phyloP scores from a whole-genome alignment of 331 rosid species.

The Phaseolus coccineus region DNA sequence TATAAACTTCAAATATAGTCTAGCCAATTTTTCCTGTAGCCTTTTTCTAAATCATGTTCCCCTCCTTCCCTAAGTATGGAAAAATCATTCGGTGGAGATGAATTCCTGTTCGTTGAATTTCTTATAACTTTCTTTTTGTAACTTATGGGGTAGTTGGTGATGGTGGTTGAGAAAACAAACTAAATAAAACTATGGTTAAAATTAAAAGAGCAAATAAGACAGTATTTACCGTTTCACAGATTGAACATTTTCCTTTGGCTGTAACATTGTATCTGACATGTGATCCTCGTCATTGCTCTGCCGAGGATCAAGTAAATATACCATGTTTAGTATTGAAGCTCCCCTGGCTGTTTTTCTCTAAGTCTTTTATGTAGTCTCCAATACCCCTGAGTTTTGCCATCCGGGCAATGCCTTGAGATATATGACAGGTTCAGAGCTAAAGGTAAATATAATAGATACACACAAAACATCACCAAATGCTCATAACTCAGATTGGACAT shows the following conservation, averaged over 20 bases:
- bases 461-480: slow-evolving; percentile 17
- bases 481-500: background rate
- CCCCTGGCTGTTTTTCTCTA: slow-evolving; percentile 24
- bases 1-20: background rate
- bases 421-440: slow-evolving; percentile 3
- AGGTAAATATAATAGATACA: background rate
- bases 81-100: background rate
- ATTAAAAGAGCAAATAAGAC: background rate
- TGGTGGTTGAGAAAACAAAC: background rate
- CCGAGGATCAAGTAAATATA: slow-evolving; percentile 12
- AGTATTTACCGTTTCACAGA: slow-evolving; percentile 22
- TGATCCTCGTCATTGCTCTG: slow-evolving; percentile 20
- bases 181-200: slow-evolving; percentile 4
- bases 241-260: slow-evolving; percentile 21
- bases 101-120: background rate
- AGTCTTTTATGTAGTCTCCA: slow-evolving; percentile 21
- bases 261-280: slow-evolving; percentile 27
- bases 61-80: background rate
- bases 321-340: slow-evolving; percentile 16
- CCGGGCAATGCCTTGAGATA: slow-evolving; percentile 30
- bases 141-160: background rate
- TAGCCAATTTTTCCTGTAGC: background rate
- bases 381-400: background rate
- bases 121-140: background rate
- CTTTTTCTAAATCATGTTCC: slow-evolving; percentile 29